Percentiles rank a stretch among this genome's conserved stretches.
Conservation (phyloP, 2,329 filamentous ascomycete genomes). For the Penicillium nordicum region DNA sequence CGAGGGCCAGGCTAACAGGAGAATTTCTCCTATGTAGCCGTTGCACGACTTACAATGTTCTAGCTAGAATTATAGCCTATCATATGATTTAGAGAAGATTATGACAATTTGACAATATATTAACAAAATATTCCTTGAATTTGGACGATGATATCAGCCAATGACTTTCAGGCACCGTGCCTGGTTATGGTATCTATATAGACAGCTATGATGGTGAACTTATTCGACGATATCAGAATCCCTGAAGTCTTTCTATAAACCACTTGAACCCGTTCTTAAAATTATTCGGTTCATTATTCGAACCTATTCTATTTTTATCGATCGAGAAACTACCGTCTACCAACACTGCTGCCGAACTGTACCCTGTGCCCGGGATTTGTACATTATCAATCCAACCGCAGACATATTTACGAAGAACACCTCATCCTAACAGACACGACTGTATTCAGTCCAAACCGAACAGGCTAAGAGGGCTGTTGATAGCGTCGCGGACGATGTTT, state of each 20-base stretch:
- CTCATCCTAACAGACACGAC: neutral
- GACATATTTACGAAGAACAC: conserved; percentile 3
- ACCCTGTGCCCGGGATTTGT: too few species aligned
- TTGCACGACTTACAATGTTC: too few species aligned
- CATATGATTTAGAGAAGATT: too few species aligned
- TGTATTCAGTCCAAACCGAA: too few species aligned
- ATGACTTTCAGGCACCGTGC: conserved; percentile 5
- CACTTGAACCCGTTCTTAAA: neutral
- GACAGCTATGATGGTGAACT: neutral
- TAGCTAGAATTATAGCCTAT: too few species aligned
- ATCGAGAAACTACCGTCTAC: conserved; percentile 1
- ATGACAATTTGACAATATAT: too few species aligned
- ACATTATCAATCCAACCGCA: neutral
- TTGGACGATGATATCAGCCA: too few species aligned
- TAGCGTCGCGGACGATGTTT: conserved; percentile 7
- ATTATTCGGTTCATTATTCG: neutral
- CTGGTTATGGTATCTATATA: conserved; percentile 13
- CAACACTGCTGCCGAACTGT: too few species aligned
- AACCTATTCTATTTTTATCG: neutral
- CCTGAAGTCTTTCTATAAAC: neutral
- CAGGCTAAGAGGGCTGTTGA: conserved; percentile 13
- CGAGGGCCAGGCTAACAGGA: too few species aligned
- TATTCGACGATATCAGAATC: conserved; percentile 18
- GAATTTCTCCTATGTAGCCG: too few species aligned
- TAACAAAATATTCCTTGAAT: too few species aligned